These are phyloP conservation scores for Dactylorhiza incarnata DNA, from an alignment of 106 monocot genomes.

Conservation along the genomic window DNA sequence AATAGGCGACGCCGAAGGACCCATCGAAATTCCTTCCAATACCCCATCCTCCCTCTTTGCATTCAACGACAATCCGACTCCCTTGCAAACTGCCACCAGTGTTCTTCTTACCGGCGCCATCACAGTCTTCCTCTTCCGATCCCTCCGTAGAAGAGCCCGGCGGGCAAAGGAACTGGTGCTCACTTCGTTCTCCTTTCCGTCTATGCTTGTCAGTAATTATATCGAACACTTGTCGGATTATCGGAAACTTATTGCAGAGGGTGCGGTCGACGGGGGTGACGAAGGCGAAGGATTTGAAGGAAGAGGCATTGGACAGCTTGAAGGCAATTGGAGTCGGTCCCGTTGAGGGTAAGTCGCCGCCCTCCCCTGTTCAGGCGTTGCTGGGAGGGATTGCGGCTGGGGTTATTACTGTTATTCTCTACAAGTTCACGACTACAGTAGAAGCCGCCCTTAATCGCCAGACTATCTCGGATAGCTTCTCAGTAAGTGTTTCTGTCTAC, in stretches of 20 bases:
- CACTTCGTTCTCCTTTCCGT: background rate
- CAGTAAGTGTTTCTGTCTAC: constrained; percentile 38
- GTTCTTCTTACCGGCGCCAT: constrained; percentile 90
- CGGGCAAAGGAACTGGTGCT: constrained; percentile 73
- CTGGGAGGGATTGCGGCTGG: constrained; percentile 80
- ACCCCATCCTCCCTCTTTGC: constrained; percentile 47
- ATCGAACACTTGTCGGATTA: background rate
- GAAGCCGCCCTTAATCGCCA: constrained; percentile 85
- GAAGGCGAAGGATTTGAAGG: constrained; percentile 44
- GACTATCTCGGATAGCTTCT: constrained; percentile 81
- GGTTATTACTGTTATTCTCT: constrained; percentile 66
- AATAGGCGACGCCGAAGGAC: constrained; percentile 29
- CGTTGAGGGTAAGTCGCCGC: constrained; percentile 37
- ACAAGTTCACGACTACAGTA: constrained; percentile 76
- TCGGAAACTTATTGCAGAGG: constrained; percentile 33
- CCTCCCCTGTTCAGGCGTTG: constrained; percentile 73
- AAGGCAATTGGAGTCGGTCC: constrained; percentile 39
- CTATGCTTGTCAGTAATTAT: background rate
- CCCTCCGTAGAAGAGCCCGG: constrained; percentile 85
- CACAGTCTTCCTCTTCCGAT: constrained; percentile 86
- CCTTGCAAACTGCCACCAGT: constrained; percentile 79
- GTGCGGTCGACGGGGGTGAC: constrained; percentile 69
- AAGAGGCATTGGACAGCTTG: constrained; percentile 74
- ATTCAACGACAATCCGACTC: constrained; percentile 58
- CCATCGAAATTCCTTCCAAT: constrained; percentile 56